Evolutionary conservation across 75 land plant genomes (phyloP), one percentile per base, ranked within the genome.

Genomic region (Pinus tabuliformis): DNA sequence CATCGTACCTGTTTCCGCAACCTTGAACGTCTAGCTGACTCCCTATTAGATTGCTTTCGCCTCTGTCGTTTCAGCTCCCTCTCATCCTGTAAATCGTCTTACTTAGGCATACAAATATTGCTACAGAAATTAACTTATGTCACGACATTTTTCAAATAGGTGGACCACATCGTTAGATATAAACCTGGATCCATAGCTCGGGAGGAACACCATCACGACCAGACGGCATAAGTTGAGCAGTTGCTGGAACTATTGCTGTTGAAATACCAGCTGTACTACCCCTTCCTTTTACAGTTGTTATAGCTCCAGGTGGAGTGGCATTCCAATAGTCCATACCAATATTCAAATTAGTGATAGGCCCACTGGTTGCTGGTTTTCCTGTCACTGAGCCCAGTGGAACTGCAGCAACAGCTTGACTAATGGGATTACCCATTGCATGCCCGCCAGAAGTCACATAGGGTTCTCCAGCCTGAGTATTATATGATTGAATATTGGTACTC

Each of bases 1-100:
- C 52, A 42, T 74, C 17, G 1, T 30, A 92, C 95, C 87, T 92
- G 95, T 78, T 95, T 95, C 36, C 98, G 84, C 70, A 91, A 76
- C 76, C 98, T 82, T 70, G 98, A 95, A 72, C 98, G 86, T 75
- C 98, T 82, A 22, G 98, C 98, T 12, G 98, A 95, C 78, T 95
- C 98, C 83, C 98, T 79, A 74, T 95, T 95, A 45, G 98, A 95
- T 74, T 95, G 93, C 77, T 95, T 95, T 70, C 98, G 87, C 74
- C 89, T 83, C 62, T 93, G 96, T 73, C 98, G 82, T 87, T 93
- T 95, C 58, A 95, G 66, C 59, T 95, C 96, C 12, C 96, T 79
- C 78, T 95, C 98, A 84, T 95, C 98, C 92, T 93, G 82, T 58
- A 56, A 52, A 73, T 56, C 36, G 26, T 11, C 59, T 16, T 74